A percentile compares a stretch with the other conserved stretches of the same genome.
phyloP scores from a whole-genome alignment of 1,139 yeast genomes.

The Yamadazyma aaseri region DNA sequence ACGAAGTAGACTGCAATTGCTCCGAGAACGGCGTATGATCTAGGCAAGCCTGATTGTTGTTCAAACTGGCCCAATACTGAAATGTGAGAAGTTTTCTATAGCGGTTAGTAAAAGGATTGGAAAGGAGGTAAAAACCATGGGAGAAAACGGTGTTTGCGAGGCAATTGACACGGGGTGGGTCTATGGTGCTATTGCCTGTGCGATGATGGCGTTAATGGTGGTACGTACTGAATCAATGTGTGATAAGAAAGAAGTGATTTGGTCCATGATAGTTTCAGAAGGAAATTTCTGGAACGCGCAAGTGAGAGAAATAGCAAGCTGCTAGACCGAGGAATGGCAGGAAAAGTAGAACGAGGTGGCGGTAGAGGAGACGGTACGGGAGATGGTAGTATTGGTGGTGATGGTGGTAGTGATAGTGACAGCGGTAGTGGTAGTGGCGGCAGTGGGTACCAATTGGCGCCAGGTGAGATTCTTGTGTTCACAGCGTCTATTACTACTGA shows the following conservation, averaged over 20 bases:
- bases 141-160: not conserved
- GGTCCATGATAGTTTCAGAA: slow-evolving; percentile 16
- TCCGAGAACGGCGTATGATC: slow-evolving; percentile 79
- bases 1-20: slow-evolving; percentile 65
- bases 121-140: not conserved
- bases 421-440: no score
- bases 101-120: slow-evolving; percentile 1
- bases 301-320: no score
- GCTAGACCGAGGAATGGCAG: no score
- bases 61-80: slow-evolving; percentile 46
- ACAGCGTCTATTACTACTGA: slow-evolving; percentile 5
- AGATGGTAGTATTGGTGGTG: no score
- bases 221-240: slow-evolving; percentile 16
- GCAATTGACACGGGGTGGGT: not conserved
- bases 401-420: no score
- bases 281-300: no score
- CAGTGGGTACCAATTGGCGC: no score
- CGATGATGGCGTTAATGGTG: not conserved
- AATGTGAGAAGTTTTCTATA: slow-evolving; percentile 10
- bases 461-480: not conserved
- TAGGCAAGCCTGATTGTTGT: slow-evolving; percentile 71
- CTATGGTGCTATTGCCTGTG: not conserved
- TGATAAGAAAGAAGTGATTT: slow-evolving; percentile 16
- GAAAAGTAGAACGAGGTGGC: no score
- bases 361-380: no score